Evolutionary conservation across 306 rosid genomes (phyloP).

Genomic region (Trichosanthes truncata): DNA sequence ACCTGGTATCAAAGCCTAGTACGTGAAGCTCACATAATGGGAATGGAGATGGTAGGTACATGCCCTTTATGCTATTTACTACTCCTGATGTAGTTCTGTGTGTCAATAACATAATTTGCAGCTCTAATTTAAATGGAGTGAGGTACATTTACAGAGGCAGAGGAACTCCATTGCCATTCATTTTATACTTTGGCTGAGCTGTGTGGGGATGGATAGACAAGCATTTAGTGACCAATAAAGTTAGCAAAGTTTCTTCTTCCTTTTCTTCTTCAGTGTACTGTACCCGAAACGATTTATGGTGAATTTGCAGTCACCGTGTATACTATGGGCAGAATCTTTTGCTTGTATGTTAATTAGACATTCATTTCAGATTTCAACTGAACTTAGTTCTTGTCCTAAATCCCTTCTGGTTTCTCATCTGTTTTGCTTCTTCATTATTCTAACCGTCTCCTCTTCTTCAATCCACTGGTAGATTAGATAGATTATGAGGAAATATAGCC

Average conservation of each 20-base stretch:
- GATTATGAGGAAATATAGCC: background rate
- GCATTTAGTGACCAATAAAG: slow-evolving; percentile 30
- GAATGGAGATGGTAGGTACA: slow-evolving; percentile 36
- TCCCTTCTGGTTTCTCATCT: background rate
- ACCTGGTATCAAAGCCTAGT: background rate
- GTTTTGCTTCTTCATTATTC: background rate
- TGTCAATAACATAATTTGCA: slow-evolving; percentile 35
- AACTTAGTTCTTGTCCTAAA: background rate
- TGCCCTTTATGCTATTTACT: slow-evolving; percentile 19
- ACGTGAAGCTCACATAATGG: slow-evolving; percentile 10
- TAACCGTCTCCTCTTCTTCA: too few relatives aligned
- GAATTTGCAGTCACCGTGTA: slow-evolving; percentile 21
- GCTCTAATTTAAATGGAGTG: slow-evolving; percentile 37
- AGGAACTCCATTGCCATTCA: slow-evolving; percentile 62
- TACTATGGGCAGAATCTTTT: slow-evolving; percentile 31
- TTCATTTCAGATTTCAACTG: slow-evolving; percentile 6
- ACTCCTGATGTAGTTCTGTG: slow-evolving; percentile 19
- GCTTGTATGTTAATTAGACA: slow-evolving; percentile 30
- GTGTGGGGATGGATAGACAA: slow-evolving; percentile 19
- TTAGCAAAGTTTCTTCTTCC: slow-evolving; percentile 7
- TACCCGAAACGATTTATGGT: slow-evolving; percentile 17
- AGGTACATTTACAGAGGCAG: slow-evolving; percentile 35
- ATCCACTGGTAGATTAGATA: background rate
- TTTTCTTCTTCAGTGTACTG: slow-evolving; percentile 8
- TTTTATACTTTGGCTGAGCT: slow-evolving; percentile 73